Evolutionary conservation across 1,284 basidiomycete genomes (phyloP).

Genomic region (Apiotrichum gamsii): DNA sequence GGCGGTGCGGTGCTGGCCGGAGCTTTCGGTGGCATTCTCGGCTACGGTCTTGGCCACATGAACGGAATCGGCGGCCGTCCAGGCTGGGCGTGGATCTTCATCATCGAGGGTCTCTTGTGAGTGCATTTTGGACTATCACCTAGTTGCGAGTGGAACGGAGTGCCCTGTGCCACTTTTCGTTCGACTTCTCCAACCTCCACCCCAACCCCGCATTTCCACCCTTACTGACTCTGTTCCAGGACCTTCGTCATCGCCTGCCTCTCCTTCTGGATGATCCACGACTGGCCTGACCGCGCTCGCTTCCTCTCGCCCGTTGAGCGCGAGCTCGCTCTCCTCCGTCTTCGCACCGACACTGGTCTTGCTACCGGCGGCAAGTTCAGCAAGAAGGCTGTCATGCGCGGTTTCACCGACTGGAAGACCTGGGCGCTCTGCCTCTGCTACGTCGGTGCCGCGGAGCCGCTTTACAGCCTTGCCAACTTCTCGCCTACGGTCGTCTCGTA

Average conservation of each 20-base stretch:
- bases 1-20: constrained; percentile 49
- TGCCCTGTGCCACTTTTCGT: too few relatives aligned
- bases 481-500: constrained; percentile 47
- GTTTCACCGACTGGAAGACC: constrained; percentile 44
- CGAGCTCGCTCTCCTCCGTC: constrained; percentile 41
- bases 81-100: constrained; percentile 51
- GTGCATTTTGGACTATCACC: background rate
- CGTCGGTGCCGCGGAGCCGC: constrained; percentile 44
- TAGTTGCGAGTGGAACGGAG: background rate
- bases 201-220: too few relatives aligned
- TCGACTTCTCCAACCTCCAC: too few relatives aligned
- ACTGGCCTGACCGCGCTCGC: constrained; percentile 48
- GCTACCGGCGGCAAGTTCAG: constrained; percentile 38
- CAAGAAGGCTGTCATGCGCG: constrained; percentile 14
- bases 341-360: constrained; percentile 45
- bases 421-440: constrained; percentile 44
- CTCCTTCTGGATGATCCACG: constrained; percentile 47
- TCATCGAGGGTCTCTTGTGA: constrained; percentile 47
- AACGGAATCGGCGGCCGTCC: constrained; percentile 46
- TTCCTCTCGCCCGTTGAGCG: constrained; percentile 48
- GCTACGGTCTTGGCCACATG: constrained; percentile 21
- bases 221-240: too few relatives aligned
- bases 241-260: constrained; percentile 41
- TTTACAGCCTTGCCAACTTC: constrained; percentile 48
- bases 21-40: constrained; percentile 47